Base-by-base conservation (phyloP, 2,329 filamentous ascomycete genomes). In the Fusarium dimerum region DNA sequence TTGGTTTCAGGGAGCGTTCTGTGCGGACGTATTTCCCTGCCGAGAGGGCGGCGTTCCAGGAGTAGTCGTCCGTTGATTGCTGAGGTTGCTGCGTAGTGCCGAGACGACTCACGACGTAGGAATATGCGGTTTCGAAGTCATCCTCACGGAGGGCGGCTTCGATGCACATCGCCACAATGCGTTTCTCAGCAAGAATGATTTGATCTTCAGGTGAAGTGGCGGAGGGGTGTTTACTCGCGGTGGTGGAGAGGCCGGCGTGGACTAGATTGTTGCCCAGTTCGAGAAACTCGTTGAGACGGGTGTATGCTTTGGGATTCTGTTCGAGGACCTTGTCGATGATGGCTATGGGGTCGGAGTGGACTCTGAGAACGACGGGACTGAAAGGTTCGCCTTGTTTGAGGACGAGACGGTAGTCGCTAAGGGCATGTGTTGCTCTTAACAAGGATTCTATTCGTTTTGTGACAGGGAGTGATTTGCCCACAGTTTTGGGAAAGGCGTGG, bases 91-190 rank as follows among this genome's bases (percentile, higher is more conserved):
- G 20, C 8, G 64, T 54, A 10, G 64, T 53, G 8, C 78, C 77
- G 0, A 94, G 76, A 18, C 87, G 83, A 65, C 85, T 91, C 43
- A 90, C 82, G 2, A 92, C 86, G 65, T 90, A 93, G 0, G 89
- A 92, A 68, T 93, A 94, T 11, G 90, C 90, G 0, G 90, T 94
- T 67, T 95, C 90, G 55, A 94, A 94, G 66, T 85, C 90, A 57
- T 92, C 86, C 66, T 92, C 89, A 10, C 79, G 78, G 1, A 94
- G 77, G 12, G 90, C 88, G 13, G 88, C 85, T 66, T 91, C 86
- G 40, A 93, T 85, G 57, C 89, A 91, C 87, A 93, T 90, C 52
- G 88, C 87, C 6, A 85, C 86, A 46, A 94, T 84, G 30, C 89
- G 82, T 44, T 81, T 83, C 65, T 87, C 84, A 5, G 83, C 80